Percentiles rank a stretch among this genome's conserved stretches.
These are phyloP conservation scores for Wickerhamomyces alni DNA, from an alignment of 805 yeast species.

Conservation along the genomic window DNA sequence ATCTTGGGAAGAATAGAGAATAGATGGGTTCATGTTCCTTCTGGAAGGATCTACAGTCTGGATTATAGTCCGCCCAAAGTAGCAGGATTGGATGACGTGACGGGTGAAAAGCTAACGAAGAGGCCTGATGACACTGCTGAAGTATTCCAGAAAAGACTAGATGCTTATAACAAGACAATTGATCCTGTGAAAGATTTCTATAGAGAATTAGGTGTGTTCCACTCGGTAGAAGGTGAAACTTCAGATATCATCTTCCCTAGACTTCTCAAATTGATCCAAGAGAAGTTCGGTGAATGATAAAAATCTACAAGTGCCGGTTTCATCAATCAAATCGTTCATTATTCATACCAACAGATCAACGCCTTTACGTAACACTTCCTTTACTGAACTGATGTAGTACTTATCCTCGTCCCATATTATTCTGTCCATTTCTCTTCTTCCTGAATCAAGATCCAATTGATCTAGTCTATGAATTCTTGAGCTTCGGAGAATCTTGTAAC, in stretches of 20 bases:
- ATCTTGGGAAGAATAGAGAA: conserved; percentile 78
- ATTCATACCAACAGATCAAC: conserved; percentile 27
- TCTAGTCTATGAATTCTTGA: conserved; percentile 64
- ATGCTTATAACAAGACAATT: conserved; percentile 51
- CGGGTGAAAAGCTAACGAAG: conserved; percentile 80
- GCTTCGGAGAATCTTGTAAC: conserved; percentile 54
- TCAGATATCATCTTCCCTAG: conserved; percentile 83
- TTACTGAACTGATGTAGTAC: conserved; percentile 27
- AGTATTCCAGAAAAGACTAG: conserved; percentile 63
- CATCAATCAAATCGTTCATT: not conserved
- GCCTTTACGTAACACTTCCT: conserved; percentile 22
- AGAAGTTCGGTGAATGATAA: conserved; percentile 20
- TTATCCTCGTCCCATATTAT: conserved; percentile 75
- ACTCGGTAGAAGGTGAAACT: conserved; percentile 65
- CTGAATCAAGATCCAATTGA: conserved; percentile 75
- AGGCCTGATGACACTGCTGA: conserved; percentile 79
- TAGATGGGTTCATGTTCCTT: conserved; percentile 76
- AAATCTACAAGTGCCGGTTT: no score
- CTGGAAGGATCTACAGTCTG: conserved; percentile 83
- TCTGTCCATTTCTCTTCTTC: conserved; percentile 78
- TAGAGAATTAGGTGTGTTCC: conserved; percentile 38
- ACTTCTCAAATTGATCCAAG: conserved; percentile 35
- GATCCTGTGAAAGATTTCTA: conserved; percentile 66
- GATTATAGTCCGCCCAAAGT: conserved; percentile 86
- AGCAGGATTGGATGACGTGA: conserved; percentile 77